phyloP scores from a whole-genome alignment of 495 filamentous ascomycete species.

The Aspergillus ostianus region DNA sequence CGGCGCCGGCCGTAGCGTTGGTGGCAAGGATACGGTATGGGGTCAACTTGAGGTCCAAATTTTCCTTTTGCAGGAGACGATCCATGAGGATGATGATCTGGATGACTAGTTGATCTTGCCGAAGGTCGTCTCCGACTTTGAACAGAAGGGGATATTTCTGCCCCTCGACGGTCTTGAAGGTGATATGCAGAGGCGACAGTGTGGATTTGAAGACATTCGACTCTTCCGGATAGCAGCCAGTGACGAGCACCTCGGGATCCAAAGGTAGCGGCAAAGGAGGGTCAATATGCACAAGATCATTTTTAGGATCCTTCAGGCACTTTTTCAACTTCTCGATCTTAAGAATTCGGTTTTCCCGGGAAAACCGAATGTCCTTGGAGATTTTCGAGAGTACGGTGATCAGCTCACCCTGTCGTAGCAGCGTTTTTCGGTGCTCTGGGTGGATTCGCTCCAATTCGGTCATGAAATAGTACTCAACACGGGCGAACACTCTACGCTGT shows the following conservation, averaged over 20 bases:
- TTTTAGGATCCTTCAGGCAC: conserved; percentile 81
- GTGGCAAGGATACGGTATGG: conserved; percentile 97
- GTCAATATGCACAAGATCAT: conserved; percentile 78
- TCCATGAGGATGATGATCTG: conserved; percentile 99
- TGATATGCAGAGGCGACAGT: conserved; percentile 83
- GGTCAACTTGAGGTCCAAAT: conserved; percentile 90
- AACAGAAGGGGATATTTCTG: conserved; percentile 87
- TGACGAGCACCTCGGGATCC: conserved; percentile 76
- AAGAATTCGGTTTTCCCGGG: conserved; percentile 68
- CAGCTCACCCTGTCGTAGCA: conserved; percentile 86
- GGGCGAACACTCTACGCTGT: conserved; percentile 80
- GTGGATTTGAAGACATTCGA: conserved; percentile 94
- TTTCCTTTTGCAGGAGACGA: conserved; percentile 90
- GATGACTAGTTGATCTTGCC: conserved; percentile 96
- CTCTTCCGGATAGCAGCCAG: conserved; percentile 79
- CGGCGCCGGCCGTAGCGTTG: conserved; percentile 79
- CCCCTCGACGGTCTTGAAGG: conserved; percentile 77
- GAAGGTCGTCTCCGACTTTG: conserved; percentile 95
- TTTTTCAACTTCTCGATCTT: conserved; percentile 83
- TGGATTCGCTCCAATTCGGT: conserved; percentile 61
- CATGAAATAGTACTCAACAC: conserved; percentile 96
- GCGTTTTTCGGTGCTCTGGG: conserved; percentile 66
- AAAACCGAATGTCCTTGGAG: conserved; percentile 82
- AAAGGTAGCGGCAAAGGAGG: conserved; percentile 86
- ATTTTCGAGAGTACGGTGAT: conserved; percentile 84